Base-by-base conservation (phyloP, 257 asterid genomes). In the Scutellaria minor region DNA sequence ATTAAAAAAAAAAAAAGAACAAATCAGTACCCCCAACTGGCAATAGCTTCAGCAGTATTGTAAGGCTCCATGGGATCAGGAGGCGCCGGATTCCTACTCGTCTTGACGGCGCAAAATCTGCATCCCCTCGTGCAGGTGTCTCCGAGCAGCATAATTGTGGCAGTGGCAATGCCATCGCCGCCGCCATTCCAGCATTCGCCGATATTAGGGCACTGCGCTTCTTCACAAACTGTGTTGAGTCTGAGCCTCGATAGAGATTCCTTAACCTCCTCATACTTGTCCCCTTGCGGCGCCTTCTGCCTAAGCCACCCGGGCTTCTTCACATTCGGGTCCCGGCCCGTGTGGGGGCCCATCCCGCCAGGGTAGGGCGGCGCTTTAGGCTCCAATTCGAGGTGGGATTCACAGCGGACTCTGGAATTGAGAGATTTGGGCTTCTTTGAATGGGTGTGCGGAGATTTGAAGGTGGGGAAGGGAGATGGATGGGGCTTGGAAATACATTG, bases 121-220 rank as follows among this genome's bases (percentile, higher is more conserved):
- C 99, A 94, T 0, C 99, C 98, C 20, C 99, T 85, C 14, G 99
- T 94, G 78, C 98, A 94, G 9, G 99, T 94, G 76, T 94, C 99
- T 0, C 99, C 99, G 15, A 94, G 89, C 75, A 94, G 68, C 99
- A 94, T 94, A 54, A 94, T 94, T 6, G 99, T 91, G 24, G 99
- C 99, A 20, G 99, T 94, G 48, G 97, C 89, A 73, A 94, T 85
- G 51, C 99, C 97, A 27, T 94, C 99, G 40, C 91, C 95, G 62
- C 99, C 99, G 47, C 99, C 99, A 77, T 94, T 94, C 99, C 99
- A 94, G 83, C 99, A 94, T 80, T 94, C 96, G 9, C 97, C 99
- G 50, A 94, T 85, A 75, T 94, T 94, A 9, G 99, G 99, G 78
- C 99, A 94, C 89, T 94, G 98, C 6, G 99, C 99, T 62, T 94